Evolutionary conservation across 116 monocot genomes (phyloP).

Genomic region (Posidonia oceanica): DNA sequence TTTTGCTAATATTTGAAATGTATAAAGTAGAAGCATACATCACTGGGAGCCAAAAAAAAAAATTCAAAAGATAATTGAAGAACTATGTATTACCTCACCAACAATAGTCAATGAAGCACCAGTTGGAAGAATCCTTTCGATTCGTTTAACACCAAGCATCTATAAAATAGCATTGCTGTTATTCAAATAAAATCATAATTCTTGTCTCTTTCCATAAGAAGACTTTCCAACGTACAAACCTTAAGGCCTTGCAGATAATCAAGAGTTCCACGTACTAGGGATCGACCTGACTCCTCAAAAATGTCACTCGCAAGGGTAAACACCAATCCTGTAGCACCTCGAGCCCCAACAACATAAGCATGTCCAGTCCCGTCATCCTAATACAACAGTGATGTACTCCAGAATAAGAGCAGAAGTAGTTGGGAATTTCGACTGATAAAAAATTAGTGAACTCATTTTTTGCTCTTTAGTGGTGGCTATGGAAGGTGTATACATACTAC

Average conservation of each 20-base stretch:
- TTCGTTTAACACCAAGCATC: constrained; percentile 94
- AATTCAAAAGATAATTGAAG: background rate
- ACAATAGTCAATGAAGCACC: constrained; percentile 85
- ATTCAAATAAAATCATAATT: background rate
- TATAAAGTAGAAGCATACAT: background rate
- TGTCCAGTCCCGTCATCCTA: constrained; percentile 88
- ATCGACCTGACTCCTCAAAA: constrained; percentile 94
- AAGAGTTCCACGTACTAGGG: constrained; percentile 83
- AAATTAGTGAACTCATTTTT: no score
- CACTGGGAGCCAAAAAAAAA: background rate
- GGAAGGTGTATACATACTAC: no score
- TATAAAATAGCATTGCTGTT: constrained; percentile 10
- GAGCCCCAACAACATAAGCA: constrained; percentile 66
- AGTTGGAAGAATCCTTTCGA: constrained; percentile 82
- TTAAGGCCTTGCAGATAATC: constrained; percentile 97
- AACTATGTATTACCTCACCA: constrained; percentile 67
- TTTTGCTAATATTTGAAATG: no score
- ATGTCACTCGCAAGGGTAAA: constrained; percentile 84
- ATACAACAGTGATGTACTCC: background rate
- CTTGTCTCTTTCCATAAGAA: background rate
- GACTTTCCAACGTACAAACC: constrained; percentile 28
- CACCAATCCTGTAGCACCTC: constrained; percentile 61
- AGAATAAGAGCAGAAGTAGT: no score
- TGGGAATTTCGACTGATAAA: no score
- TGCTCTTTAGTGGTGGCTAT: no score